phyloP scores from a whole-genome alignment of 1,139 yeast genomes.

The Taphrina flavorubra region DNA sequence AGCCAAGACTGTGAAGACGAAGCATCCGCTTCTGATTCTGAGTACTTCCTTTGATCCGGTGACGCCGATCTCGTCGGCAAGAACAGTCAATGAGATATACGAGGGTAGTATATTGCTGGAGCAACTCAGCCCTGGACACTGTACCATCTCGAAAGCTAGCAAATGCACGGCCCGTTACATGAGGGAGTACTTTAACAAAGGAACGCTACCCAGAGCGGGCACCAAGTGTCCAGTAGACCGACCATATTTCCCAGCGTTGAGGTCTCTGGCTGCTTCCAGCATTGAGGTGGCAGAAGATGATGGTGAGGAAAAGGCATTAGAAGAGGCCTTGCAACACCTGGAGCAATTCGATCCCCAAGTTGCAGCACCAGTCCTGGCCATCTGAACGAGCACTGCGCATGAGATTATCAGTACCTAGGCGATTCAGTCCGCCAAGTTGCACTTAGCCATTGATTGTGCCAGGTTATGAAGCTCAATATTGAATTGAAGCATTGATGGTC shows the following conservation, averaged over 20 bases:
- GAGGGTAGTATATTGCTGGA: conserved; percentile 1
- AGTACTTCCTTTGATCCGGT: conserved; percentile 6
- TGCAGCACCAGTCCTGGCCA: not conserved
- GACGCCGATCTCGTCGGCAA: conserved; percentile 5
- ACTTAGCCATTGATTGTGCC: too few species aligned
- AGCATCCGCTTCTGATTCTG: conserved; percentile 7
- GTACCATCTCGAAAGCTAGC: not conserved
- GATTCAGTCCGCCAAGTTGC: too few species aligned
- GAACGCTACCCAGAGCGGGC: not conserved
- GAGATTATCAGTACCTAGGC: too few species aligned
- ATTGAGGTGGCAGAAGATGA: not conserved
- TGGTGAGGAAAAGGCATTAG: not conserved
- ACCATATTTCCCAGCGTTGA: conserved; percentile 15
- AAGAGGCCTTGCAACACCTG: not conserved
- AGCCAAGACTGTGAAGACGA: not conserved
- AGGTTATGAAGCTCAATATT: too few species aligned
- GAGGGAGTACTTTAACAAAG: conserved; percentile 5
- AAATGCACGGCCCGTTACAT: conserved; percentile 6
- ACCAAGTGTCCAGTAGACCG: conserved; percentile 4
- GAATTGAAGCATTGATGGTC: too few species aligned
- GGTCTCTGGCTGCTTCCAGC: not conserved
- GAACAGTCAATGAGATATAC: not conserved
- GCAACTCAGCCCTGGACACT: conserved; percentile 6
- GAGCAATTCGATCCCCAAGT: not conserved
- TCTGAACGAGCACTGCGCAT: too few species aligned